Evolutionary conservation across 106 monocot genomes (phyloP).

Genomic region (Acorus gramineus): DNA sequence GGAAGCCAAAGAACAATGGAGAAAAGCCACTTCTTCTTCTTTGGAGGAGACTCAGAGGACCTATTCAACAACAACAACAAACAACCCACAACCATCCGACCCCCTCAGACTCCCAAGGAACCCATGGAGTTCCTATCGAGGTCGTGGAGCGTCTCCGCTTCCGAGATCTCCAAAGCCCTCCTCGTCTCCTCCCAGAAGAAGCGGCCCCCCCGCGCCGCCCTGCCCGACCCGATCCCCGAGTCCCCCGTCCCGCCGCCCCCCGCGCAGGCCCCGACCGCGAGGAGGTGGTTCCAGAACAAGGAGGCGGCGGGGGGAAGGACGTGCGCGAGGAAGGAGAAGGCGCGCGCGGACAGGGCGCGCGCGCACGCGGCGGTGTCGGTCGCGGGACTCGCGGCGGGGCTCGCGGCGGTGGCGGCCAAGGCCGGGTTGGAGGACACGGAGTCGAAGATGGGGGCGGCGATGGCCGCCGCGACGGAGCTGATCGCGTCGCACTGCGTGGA

Average conservation of each 20-base stretch:
- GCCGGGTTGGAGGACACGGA: conserved; percentile 11
- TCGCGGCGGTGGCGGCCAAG: conserved; percentile 34
- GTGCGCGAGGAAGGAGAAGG: conserved; percentile 47
- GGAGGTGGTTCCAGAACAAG: conserved; percentile 38
- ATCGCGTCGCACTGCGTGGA: conserved; percentile 83
- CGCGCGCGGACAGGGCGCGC: conserved; percentile 44
- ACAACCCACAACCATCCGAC: conserved; percentile 13
- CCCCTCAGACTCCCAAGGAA: conserved; percentile 69
- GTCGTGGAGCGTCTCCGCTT: conserved; percentile 80
- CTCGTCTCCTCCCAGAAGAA: conserved; percentile 2
- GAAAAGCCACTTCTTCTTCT: no score
- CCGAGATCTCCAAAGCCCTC: conserved; percentile 76
- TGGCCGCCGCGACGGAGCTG: conserved; percentile 68
- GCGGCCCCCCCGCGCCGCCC: conserved; percentile 32
- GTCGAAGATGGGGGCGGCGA: conserved; percentile 39
- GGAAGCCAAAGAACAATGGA: no score
- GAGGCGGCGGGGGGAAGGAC: conserved; percentile 16
- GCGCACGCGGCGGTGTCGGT: conserved; percentile 64
- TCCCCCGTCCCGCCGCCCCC: no score
- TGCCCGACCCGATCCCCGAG: conserved; percentile 10
- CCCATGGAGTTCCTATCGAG: conserved; percentile 86
- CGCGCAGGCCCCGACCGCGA: conserved; percentile 9
- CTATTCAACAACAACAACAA: no score
- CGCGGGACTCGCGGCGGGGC: conserved; percentile 73
- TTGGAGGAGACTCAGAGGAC: no score